These are phyloP conservation scores for Populus davidiana DNA, from an alignment of 345 rosid genomes.

Conservation along the genomic window DNA sequence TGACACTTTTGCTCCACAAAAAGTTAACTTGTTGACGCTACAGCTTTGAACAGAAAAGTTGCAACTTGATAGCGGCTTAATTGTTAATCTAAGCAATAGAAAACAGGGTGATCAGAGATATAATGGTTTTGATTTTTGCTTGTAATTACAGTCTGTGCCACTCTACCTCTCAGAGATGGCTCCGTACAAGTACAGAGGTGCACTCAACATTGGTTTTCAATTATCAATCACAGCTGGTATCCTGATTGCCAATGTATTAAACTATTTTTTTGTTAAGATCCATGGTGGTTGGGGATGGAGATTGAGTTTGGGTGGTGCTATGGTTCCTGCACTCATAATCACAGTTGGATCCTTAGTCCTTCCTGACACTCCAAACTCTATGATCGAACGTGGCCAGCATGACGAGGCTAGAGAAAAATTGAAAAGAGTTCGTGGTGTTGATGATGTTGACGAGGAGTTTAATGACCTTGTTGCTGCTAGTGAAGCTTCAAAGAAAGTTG, in stretches of 20 bases:
- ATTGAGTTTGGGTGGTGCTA: conserved; percentile 86
- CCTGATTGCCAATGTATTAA: conserved; percentile 70
- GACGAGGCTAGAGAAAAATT: conserved; percentile 60
- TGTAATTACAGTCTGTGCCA: conserved; percentile 76
- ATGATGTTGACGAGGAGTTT: conserved; percentile 74
- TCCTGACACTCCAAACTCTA: conserved; percentile 91
- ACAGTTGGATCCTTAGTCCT: conserved; percentile 71
- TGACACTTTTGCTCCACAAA: not conserved
- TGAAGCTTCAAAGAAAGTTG: conserved; percentile 61
- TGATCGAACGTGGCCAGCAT: conserved; percentile 80
- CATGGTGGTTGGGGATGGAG: conserved; percentile 94
- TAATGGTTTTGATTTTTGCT: not conserved
- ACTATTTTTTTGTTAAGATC: conserved; percentile 81
- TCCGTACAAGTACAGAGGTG: conserved; percentile 91
- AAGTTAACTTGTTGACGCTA: conserved; percentile 13
- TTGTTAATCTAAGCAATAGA: not conserved
- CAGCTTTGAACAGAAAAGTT: conserved; percentile 29
- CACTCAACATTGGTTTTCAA: conserved; percentile 88
- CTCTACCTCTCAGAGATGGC: conserved; percentile 97
- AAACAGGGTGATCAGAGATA: not conserved
- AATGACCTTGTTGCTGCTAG: conserved; percentile 72
- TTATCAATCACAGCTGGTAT: conserved; percentile 87
- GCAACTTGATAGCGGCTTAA: not conserved
- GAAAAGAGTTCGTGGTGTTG: conserved; percentile 62
- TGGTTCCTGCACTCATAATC: conserved; percentile 94